These are phyloP conservation scores for Trichoderma polysporum DNA, from an alignment of 2,329 filamentous ascomycete genomes.

Conservation along the genomic window DNA sequence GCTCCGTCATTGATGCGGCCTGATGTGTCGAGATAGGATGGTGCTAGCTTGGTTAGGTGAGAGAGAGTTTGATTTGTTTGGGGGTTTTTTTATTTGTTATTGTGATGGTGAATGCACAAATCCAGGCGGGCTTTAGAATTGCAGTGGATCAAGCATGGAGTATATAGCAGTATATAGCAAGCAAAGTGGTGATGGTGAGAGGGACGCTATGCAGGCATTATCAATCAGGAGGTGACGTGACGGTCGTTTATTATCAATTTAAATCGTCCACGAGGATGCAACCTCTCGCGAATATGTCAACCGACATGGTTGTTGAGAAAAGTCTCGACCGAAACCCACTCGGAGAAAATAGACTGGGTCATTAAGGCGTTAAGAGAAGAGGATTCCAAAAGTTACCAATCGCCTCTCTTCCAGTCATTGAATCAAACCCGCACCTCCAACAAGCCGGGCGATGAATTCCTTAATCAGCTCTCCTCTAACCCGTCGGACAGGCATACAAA, in stretches of 20 bases:
- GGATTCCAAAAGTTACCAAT: not conserved
- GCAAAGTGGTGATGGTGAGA: not conserved
- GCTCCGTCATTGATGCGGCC: not conserved
- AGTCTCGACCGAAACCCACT: not conserved
- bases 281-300: not conserved
- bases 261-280: not conserved
- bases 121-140: not conserved
- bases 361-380: no score
- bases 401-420: not conserved
- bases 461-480: not conserved
- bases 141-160: not conserved
- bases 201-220: not conserved
- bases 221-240: slow-evolving; percentile 10
- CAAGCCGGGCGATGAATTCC: not conserved
- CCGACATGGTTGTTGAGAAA: not conserved
- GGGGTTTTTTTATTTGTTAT: not conserved
- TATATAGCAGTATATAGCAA: not conserved
- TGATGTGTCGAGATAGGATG: not conserved
- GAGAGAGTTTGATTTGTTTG: not conserved
- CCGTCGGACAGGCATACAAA: not conserved
- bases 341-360: not conserved
- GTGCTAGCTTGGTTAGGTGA: not conserved
- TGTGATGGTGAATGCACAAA: not conserved
- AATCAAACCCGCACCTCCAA: no score
- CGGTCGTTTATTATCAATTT: not conserved